Percentiles rank a stretch among this genome's conserved stretches.
These are phyloP conservation scores for Rhodocollybia butyracea DNA, from an alignment of 768 basidiomycete genomes.

Conservation along the genomic window DNA sequence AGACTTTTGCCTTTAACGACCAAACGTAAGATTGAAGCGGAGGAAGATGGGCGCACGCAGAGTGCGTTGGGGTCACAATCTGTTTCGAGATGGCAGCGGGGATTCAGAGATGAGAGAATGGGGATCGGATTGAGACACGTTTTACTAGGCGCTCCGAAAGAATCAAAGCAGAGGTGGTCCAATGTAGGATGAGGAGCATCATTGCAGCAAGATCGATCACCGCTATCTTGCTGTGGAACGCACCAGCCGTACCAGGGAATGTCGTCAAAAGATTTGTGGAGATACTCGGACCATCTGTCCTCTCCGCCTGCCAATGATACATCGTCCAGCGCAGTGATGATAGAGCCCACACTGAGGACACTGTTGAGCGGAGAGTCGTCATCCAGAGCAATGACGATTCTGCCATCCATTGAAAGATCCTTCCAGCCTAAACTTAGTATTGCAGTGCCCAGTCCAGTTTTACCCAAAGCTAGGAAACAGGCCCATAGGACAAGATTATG, in stretches of 20 bases:
- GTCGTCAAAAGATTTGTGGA: constrained; percentile 19
- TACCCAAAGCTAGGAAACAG: constrained; percentile 36
- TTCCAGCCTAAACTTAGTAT: constrained; percentile 44
- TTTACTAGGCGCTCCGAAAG: constrained; percentile 23
- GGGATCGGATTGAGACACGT: constrained; percentile 59
- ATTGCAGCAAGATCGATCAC: background rate
- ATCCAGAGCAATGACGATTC: constrained; percentile 53
- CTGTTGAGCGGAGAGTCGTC: constrained; percentile 53
- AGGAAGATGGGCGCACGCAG: constrained; percentile 53
- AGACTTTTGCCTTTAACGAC: constrained; percentile 27
- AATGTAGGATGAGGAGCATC: constrained; percentile 14
- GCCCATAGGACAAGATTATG: constrained; percentile 70
- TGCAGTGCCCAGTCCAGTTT: constrained; percentile 26
- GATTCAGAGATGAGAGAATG: constrained; percentile 35
- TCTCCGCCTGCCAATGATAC: constrained; percentile 32
- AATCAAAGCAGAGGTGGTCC: constrained; percentile 43
- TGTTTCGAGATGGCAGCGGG: constrained; percentile 36
- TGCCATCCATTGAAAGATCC: constrained; percentile 49
- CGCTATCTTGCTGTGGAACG: constrained; percentile 24
- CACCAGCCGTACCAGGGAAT: constrained; percentile 57
- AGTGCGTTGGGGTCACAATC: constrained; percentile 35
- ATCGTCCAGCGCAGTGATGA: constrained; percentile 71
- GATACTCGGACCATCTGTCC: constrained; percentile 46
- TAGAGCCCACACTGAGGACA: constrained; percentile 52
- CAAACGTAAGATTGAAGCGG: constrained; percentile 55